These are phyloP conservation scores for Fusarium longipes DNA, from an alignment of 2,329 filamentous ascomycete genomes.

Conservation along the genomic window DNA sequence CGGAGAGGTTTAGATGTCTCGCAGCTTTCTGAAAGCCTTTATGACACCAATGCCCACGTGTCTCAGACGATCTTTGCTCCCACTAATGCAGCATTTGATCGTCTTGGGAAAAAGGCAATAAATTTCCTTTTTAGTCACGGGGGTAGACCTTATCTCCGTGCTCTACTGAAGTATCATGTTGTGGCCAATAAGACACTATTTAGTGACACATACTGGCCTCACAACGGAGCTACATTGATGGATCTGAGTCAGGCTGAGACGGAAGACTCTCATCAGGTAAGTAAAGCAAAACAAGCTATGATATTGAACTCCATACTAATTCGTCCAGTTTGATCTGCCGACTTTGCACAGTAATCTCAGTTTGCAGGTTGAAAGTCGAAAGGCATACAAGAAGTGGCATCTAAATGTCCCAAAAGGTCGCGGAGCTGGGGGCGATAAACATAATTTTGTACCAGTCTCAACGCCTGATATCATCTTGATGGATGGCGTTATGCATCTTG, in stretches of 20 bases:
- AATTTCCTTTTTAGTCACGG: not conserved
- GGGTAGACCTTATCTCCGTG: slow-evolving; percentile 6
- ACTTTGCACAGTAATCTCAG: not conserved
- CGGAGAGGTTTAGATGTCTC: not conserved
- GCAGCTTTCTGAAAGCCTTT: not conserved
- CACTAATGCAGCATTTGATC: slow-evolving; percentile 4
- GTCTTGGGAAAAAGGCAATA: not conserved
- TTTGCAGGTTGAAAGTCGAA: not conserved
- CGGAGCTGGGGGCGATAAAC: not conserved
- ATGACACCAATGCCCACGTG: slow-evolving; percentile 4
- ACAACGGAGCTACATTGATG: not conserved
- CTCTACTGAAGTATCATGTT: slow-evolving; percentile 1
- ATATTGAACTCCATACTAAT: not conserved
- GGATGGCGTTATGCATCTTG: slow-evolving; percentile 1
- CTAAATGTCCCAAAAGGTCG: not conserved
- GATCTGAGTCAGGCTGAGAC: not conserved
- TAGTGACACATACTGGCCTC: slow-evolving; percentile 5
- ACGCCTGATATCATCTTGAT: slow-evolving; percentile 1
- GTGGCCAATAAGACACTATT: slow-evolving; percentile 5
- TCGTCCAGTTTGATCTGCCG: not conserved
- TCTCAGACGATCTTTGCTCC: slow-evolving; percentile 16
- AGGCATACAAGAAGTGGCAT: not conserved
- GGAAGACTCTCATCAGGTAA: not conserved
- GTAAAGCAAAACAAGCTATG: accelerated
- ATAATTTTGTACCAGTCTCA: not conserved